These are phyloP conservation scores for Dothistroma pini DNA, from an alignment of 2,329 filamentous ascomycete species.

Conservation along the genomic window DNA sequence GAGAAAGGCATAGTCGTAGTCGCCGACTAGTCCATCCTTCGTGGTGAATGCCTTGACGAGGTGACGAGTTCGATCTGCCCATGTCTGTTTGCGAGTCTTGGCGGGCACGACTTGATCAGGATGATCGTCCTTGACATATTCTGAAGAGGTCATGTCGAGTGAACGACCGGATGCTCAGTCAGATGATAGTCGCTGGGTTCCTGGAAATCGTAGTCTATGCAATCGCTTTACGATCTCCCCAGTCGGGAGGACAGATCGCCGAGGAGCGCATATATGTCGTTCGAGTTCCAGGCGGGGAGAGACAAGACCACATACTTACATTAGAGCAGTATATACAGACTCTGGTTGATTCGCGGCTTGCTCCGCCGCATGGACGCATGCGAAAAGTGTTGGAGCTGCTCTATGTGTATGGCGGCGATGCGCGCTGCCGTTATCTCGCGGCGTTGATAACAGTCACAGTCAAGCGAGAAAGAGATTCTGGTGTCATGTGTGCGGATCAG, in stretches of 20 bases:
- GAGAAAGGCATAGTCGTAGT: slow-evolving; percentile 87
- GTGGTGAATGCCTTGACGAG: slow-evolving; percentile 48
- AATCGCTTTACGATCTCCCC: slow-evolving; percentile 18
- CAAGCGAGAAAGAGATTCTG: background rate
- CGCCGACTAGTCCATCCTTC: slow-evolving; percentile 68
- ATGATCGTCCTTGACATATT: slow-evolving; percentile 38
- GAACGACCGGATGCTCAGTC: background rate
- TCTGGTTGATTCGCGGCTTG: slow-evolving; percentile 1
- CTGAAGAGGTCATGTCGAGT: slow-evolving; percentile 22
- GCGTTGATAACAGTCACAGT: background rate
- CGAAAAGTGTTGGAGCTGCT: background rate
- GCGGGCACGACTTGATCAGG: slow-evolving; percentile 46
- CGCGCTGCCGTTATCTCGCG: background rate
- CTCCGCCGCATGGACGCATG: slow-evolving; percentile 2
- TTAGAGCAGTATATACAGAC: background rate
- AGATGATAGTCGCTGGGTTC: background rate
- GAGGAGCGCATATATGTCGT: slow-evolving; percentile 21
- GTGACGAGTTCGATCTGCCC: slow-evolving; percentile 41
- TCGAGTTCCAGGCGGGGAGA: background rate
- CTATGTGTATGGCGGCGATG: background rate
- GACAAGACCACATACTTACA: too few species aligned
- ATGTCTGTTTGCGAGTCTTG: slow-evolving; percentile 40
- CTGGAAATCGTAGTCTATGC: background rate
- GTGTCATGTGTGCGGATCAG: background rate
- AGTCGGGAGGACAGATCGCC: slow-evolving; percentile 27